A percentile compares a stretch with the other conserved stretches of the same genome.
Conservation (phyloP, 2,329 filamentous ascomycete genomes). For the Aspergillus sp. region DNA sequence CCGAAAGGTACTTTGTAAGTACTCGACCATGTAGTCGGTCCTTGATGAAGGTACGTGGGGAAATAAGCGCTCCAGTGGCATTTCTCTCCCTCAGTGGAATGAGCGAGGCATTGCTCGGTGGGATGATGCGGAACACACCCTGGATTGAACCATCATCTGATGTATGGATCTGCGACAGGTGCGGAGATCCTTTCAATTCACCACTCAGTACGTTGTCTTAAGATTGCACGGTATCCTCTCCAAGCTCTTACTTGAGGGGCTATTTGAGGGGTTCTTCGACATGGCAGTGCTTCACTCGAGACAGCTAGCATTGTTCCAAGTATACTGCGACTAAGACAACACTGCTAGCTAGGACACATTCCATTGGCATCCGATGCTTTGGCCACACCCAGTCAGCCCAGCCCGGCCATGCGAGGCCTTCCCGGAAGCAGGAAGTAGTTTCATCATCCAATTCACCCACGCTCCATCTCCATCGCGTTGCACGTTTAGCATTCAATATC, state of each 20-base stretch:
- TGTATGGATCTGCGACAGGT: slow-evolving; percentile 9
- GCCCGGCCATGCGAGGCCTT: slow-evolving; percentile 11
- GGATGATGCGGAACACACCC: slow-evolving; percentile 2
- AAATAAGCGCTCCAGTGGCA: neutral
- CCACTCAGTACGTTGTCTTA: neutral
- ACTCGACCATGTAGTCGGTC: neutral
- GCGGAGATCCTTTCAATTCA: slow-evolving; percentile 14
- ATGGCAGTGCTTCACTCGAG: no score
- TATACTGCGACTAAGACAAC: no score
- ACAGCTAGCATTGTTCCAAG: no score
- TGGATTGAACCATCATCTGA: slow-evolving; percentile 11
- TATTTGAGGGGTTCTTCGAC: no score
- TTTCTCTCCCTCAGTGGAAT: neutral
- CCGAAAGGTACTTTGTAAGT: neutral
- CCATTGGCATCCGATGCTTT: neutral
- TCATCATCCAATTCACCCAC: no score
- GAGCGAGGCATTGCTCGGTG: neutral
- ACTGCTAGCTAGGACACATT: no score
- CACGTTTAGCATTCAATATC: neutral
- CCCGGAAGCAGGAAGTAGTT: slow-evolving; percentile 8
- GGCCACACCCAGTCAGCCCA: neutral
- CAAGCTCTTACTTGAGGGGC: no score
- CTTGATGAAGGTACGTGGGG: no score
- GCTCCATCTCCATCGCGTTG: no score
- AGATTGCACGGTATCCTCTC: no score